Evolutionary conservation across 805 yeast genomes (phyloP), one percentile per base, ranked within the genome.

Genomic region (Geotrichum ghanense): DNA sequence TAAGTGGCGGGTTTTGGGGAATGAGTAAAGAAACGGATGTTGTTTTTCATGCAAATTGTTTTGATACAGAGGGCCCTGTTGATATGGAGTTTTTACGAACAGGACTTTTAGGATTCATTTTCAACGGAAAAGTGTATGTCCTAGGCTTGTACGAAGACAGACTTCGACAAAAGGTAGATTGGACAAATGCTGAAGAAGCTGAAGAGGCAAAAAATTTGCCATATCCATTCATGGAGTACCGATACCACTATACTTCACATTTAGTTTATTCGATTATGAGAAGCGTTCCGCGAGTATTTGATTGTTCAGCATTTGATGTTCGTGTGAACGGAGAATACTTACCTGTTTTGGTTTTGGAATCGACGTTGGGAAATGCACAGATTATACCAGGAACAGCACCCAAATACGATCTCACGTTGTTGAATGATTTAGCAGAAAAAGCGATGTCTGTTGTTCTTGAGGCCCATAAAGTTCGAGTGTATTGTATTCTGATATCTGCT

Each of bases 81-180:
- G 87, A 83, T 50, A 69, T 79, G 69, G 89, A 83, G 59, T 92
- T 89, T 61, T 70, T 92, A 45, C 73, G 98, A 55, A 90, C 97
- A 0, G 96, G 97, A 2, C 61, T 90, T 17, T 70, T 92, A 42
- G 99, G 99, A 0, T 92, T 92, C 62, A 75, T 86, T 1, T 82
- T 75, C 56, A 79, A 84, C 50, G 97, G 96, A 9, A 87, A 84
- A 56, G 81, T 92, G 0, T 92, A 82, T 57, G 83, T 92, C 1
- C 66, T 92, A 39, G 97, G 98, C 0, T 69, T 86, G 35, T 86
- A 88, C 52, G 98, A 92, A 56, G 98, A 92, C 62, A 73, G 97
- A 60, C 75, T 92, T 42, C 73, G 90, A 42, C 96, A 88, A 62
- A 66, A 39, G 59, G 45, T 63, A 58, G 35, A 26, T 10, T 39